Evolutionary conservation across 352 stramenopile species (phyloP), one percentile per base, ranked within the genome.

Genomic region (Globisporangium iwayamae): DNA sequence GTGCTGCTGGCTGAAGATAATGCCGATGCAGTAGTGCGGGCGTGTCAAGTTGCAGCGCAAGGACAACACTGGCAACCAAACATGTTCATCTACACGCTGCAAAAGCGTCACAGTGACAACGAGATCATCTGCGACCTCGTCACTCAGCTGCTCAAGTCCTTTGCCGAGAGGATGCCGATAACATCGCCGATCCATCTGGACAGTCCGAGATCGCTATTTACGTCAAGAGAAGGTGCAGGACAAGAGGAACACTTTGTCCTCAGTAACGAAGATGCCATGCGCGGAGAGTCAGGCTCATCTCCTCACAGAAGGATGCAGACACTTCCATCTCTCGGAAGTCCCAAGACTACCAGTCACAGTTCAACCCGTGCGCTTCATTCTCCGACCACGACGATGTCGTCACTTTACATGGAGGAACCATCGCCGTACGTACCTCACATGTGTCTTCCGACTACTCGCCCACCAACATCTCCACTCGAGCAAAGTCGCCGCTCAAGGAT

Each of bases 31-130:
- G 76, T 85, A 13, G 77, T 87, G 8, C 63, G 73, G 2, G 70
- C 82, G 0, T 90, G 80, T 63, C 76, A 87, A 69, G 52, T 90
- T 59, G 84, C 82, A 28, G 74, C 75, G 2, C 82, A 91, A 60
- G 84, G 84, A 2, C 82, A 89, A 34, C 64, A 81, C 14, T 91
- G 83, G 79, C 75, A 90, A 65, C 84, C 84, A 38, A 87, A 89
- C 57, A 90, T 91, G 77, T 93, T 90, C 54, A 80, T 93, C 47
- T 81, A 87, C 41, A 87, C 81, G 22, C 61, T 93, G 13, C 78
- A 86, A 53, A 91, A 90, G 60, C 84, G 84, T 3, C 79, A 93
- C 53, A 71, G 70, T 22, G 77, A 80, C 50, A 86, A 81, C 63
- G 46, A 69, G 11, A 66, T 47, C 45, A 71, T 93, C 32, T 73